Percentiles rank a stretch among this genome's conserved stretches.
Evolutionary conservation across 495 filamentous ascomycete genomes (phyloP).

Genomic region (Hypoxylon lienhwacheense): DNA sequence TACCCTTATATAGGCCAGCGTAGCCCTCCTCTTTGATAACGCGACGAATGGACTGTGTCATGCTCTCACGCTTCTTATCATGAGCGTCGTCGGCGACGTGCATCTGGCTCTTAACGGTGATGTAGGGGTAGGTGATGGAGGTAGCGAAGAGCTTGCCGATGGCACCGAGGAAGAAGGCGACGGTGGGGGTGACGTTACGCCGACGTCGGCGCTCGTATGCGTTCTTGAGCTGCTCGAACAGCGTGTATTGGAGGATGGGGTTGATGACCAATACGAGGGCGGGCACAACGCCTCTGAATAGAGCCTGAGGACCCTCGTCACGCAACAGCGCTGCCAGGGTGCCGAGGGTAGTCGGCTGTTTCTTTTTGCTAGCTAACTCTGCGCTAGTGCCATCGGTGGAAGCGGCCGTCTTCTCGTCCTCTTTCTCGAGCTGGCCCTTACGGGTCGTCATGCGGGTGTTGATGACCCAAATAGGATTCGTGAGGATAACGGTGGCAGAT

Average conservation of each 20-base stretch:
- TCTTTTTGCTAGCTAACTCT: too few species aligned
- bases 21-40: constrained; percentile 89
- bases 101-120: constrained; percentile 95
- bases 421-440: constrained; percentile 51
- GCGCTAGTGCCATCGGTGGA: constrained; percentile 19
- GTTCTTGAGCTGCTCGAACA: constrained; percentile 95
- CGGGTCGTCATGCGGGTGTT: constrained; percentile 98
- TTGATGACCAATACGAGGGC: constrained; percentile 95
- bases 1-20: constrained; percentile 87
- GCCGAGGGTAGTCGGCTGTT: constrained; percentile 67
- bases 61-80: constrained; percentile 63
- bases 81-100: constrained; percentile 83
- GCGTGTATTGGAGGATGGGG: constrained; percentile 96
- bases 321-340: constrained; percentile 75
- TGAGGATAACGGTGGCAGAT: constrained; percentile 88
- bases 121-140: constrained; percentile 94
- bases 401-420: constrained; percentile 47
- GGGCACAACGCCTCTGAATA: constrained; percentile 91
- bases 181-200: constrained; percentile 69
- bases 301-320: constrained; percentile 76
- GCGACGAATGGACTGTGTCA: constrained; percentile 70
- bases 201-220: constrained; percentile 48
- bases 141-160: constrained; percentile 94
- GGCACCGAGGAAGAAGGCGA: constrained; percentile 89
- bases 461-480: constrained; percentile 98